These are phyloP conservation scores for Fusarium newnesense DNA, from an alignment of 2,329 filamentous ascomycete species.

Conservation along the genomic window DNA sequence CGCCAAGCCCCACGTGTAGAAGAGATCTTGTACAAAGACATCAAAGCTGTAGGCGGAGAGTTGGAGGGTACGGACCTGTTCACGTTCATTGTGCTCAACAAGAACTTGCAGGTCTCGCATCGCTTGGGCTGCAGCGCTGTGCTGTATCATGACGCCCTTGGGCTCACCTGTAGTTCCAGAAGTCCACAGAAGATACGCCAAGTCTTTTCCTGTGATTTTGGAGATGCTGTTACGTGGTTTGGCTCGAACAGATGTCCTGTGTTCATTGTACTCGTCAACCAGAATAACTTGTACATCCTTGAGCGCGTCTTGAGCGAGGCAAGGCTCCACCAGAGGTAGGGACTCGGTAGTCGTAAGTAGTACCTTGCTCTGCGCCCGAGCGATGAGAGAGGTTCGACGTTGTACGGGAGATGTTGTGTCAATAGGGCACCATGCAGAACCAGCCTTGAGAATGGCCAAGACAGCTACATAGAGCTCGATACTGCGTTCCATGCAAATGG, in stretches of 20 bases:
- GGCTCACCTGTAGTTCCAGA: slow-evolving; percentile 22
- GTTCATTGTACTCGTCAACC: slow-evolving; percentile 6
- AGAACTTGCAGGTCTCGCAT: slow-evolving; percentile 25
- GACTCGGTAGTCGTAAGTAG: slow-evolving; percentile 13
- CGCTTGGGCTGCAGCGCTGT: slow-evolving; percentile 12
- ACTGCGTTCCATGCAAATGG: slow-evolving; percentile 13
- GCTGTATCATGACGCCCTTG: slow-evolving; percentile 30
- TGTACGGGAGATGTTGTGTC: slow-evolving; percentile 20
- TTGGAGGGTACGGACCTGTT: slow-evolving; percentile 16
- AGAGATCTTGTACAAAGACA: slow-evolving; percentile 22
- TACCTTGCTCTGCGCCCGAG: slow-evolving; percentile 20
- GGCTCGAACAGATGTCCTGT: not conserved
- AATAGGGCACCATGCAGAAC: slow-evolving; percentile 25
- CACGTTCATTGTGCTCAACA: slow-evolving; percentile 14
- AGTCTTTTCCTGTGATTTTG: not conserved
- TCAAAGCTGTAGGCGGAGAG: slow-evolving; percentile 29
- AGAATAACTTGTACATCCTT: slow-evolving; percentile 13
- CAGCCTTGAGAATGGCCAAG: slow-evolving; percentile 23
- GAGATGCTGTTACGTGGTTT: not conserved
- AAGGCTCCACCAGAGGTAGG: not conserved
- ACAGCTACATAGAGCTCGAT: slow-evolving; percentile 21
- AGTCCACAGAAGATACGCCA: slow-evolving; percentile 24
- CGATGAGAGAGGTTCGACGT: slow-evolving; percentile 21
- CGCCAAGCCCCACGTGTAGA: slow-evolving; percentile 19
- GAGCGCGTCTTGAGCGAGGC: not conserved